Percentiles rank a stretch among this genome's conserved stretches.
Evolutionary conservation across 768 basidiomycete species (phyloP).

Genomic region (Tulasnella sp.): DNA sequence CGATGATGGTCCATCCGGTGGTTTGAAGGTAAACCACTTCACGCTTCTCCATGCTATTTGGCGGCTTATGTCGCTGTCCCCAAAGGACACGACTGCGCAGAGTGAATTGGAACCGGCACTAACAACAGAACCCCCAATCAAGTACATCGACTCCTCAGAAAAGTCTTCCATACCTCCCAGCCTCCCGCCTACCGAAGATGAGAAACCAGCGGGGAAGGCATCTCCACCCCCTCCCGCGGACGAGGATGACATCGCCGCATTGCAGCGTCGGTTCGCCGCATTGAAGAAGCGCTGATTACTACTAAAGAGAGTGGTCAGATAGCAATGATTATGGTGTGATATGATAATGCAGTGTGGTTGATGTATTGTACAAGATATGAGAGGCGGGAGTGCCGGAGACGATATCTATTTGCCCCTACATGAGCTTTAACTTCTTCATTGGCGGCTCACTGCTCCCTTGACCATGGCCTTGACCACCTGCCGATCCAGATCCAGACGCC

Average conservation of each 20-base stretch:
- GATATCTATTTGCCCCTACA: neutral
- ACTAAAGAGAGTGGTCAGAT: neutral
- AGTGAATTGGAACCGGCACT: conserved; percentile 3
- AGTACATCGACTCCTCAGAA: neutral
- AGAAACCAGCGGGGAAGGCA: conserved; percentile 20
- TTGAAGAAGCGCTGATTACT: conserved; percentile 61
- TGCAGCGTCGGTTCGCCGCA: conserved; percentile 72
- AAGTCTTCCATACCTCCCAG: conserved; percentile 27
- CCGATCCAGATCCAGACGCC: neutral
- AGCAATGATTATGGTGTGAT: neutral
- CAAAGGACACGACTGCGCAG: neutral
- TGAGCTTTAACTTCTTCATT: conserved; percentile 9
- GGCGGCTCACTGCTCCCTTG: conserved; percentile 1
- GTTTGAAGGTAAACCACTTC: conserved; percentile 8
- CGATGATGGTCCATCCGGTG: conserved; percentile 25
- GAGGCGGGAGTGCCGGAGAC: neutral
- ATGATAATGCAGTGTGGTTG: neutral
- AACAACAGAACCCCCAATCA: conserved; percentile 4
- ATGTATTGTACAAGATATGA: neutral
- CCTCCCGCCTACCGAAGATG: conserved; percentile 41
- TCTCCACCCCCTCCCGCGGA: conserved; percentile 22
- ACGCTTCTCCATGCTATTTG: neutral
- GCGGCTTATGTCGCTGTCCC: neutral
- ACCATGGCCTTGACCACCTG: neutral
- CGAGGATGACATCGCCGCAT: conserved; percentile 62